Conservation (phyloP, 192 early-diverging fungal genomes). For the Coemansia furcata region DNA sequence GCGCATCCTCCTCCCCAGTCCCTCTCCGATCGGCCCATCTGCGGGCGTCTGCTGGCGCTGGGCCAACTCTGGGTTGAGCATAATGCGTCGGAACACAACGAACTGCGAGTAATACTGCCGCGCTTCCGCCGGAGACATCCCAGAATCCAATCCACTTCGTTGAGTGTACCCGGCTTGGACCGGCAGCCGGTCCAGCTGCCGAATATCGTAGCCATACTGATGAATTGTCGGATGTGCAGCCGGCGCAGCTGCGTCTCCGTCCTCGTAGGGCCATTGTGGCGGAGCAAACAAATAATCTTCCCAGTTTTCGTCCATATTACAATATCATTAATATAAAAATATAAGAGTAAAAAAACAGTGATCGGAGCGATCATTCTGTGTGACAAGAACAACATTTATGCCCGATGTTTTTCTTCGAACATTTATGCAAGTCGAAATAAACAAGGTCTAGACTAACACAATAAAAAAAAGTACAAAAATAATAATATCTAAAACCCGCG, state of each 20-base stretch:
- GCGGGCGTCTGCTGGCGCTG: neutral
- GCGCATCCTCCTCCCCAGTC: neutral
- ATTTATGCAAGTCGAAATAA: too few relatives aligned
- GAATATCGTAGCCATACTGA: constrained; percentile 29
- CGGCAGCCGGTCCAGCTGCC: constrained; percentile 21
- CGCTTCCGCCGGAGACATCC: constrained; percentile 9
- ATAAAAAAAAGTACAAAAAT: neutral
- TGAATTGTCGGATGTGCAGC: constrained; percentile 14
- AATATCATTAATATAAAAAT: neutral
- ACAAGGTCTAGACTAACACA: too few relatives aligned
- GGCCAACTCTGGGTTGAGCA: constrained; percentile 23
- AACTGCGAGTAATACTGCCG: constrained; percentile 36
- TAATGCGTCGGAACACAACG: constrained; percentile 30
- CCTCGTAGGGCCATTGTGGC: constrained; percentile 32
- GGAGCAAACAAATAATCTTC: constrained; percentile 24
- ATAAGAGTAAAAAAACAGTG: neutral
- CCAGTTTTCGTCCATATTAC: constrained; percentile 15
- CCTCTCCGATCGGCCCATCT: neutral
- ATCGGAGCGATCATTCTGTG: neutral
- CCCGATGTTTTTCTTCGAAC: too few relatives aligned
- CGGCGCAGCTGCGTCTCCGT: constrained; percentile 21
- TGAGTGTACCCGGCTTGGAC: constrained; percentile 17
- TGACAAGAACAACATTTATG: too few relatives aligned
- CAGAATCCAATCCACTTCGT: neutral
- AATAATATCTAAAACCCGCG: constrained; percentile 55